Base-by-base conservation (phyloP, 768 basidiomycete genomes). In the Pleurotus ostreatus region DNA sequence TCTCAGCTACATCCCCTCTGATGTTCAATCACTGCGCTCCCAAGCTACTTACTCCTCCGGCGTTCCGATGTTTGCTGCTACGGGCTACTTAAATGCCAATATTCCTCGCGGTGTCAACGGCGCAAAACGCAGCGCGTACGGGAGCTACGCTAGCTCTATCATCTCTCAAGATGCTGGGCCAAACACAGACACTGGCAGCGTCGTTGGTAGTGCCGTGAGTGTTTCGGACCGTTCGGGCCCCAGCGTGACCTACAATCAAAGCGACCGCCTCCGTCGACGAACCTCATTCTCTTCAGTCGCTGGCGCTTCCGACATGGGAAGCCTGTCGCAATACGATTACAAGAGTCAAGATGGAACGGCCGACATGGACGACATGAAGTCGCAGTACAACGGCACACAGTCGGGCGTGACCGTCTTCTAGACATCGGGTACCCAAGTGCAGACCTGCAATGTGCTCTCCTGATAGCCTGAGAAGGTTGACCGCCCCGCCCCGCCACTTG, bases 1-100 rank as follows among this genome's bases (percentile, higher is more conserved):
- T 0, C 79, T 95, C 54, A 88, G 90, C 4, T 95, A 95, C 69
- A 96, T 98, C 61, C 94, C 94, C 1, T 92, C 93, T 5, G 97
- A 98, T 66, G 91, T 87, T 20, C 96, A 97, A 68, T 98, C 96
- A 2, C 82, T 98, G 46, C 88, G 94, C 55, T 98, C 96, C 2
- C 97, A 99, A 70, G 95, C 96, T 0, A 94, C 93, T 0, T 95
- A 97, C 67, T 90, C 94, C 2, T 94, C 94, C 8, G 92, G 92
- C 22, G 75, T 96, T 26, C 94, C 94, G 13, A 83, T 91, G 79
- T 95, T 94, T 65, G 78, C 83, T 49, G 73, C 80, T 25, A 79
- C 79, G 61, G 83, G 86, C 46, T 85, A 86, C 9, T 92, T 88
- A 64, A 84, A 87, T 46, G 77, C 85, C 47, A 82, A 82, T 11